Evolutionary conservation across 495 filamentous ascomycete species (phyloP).

Genomic region (Tuber indicum): DNA sequence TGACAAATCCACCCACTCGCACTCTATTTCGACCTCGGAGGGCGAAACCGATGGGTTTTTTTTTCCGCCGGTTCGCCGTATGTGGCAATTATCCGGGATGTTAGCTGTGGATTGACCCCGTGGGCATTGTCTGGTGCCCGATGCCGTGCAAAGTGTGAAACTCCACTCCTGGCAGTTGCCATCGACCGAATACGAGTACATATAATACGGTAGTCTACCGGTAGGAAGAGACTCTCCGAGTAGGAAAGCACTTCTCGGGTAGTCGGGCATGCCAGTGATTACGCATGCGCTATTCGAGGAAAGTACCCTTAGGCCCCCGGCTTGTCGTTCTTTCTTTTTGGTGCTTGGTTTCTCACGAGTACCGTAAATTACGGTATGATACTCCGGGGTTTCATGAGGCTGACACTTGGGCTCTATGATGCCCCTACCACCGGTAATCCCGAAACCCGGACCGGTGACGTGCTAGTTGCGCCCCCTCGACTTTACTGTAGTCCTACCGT

Average conservation of each 20-base stretch:
- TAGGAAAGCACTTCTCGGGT: too few species aligned
- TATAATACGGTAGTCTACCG: not conserved
- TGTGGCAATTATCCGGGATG: not conserved
- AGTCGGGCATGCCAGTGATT: not conserved
- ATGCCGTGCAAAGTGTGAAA: not conserved
- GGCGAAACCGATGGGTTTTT: too few species aligned
- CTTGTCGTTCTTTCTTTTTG: not conserved
- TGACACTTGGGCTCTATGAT: not conserved
- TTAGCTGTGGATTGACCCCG: not conserved
- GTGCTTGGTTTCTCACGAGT: not conserved
- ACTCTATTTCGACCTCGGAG: too few species aligned
- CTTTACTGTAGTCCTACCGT: not conserved
- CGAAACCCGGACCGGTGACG: not conserved
- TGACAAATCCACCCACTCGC: too few species aligned
- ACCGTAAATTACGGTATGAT: too few species aligned
- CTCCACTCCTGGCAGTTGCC: not conserved
- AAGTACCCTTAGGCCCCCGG: not conserved
- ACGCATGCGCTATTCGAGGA: not conserved
- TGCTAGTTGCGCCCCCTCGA: not conserved
- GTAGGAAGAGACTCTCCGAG: too few species aligned
- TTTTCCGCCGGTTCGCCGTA: too few species aligned
- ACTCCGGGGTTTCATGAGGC: not conserved
- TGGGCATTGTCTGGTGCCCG: not conserved
- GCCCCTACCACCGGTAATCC: not conserved
- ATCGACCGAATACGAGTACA: not conserved